phyloP scores from a whole-genome alignment of 2,329 filamentous ascomycete genomes.

The Colletotrichum cuscutae region DNA sequence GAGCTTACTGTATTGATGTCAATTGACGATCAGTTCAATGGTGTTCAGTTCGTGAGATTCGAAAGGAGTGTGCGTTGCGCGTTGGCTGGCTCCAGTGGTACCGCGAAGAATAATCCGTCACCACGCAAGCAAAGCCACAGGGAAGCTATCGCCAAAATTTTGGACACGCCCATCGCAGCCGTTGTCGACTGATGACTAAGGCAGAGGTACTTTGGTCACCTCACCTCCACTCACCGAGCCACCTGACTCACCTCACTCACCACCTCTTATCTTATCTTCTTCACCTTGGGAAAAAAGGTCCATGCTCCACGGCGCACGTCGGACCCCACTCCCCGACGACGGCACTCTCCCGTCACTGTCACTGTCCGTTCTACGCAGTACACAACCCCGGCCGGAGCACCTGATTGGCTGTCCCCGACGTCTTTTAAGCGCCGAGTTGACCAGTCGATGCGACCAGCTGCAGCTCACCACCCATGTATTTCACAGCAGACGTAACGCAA shows the following conservation, averaged over 20 bases:
- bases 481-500: constrained; percentile 8
- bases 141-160: constrained; percentile 36
- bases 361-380: too few relatives aligned
- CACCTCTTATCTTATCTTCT: too few relatives aligned
- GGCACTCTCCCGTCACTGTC: background rate
- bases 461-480: constrained; percentile 32
- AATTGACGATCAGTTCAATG: background rate
- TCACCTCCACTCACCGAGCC: too few relatives aligned
- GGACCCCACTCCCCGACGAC: constrained; percentile 3
- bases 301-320: background rate
- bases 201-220: background rate
- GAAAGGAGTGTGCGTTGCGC: constrained; percentile 11
- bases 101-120: constrained; percentile 16
- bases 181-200: constrained; percentile 32
- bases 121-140: constrained; percentile 9
- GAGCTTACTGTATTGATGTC: background rate
- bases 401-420: constrained; percentile 30
- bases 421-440: constrained; percentile 36
- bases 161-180: constrained; percentile 19
- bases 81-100: background rate
- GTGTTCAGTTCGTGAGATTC: too few relatives aligned
- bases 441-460: constrained; percentile 35
- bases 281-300: background rate
- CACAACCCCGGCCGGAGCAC: background rate
- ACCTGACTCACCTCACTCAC: too few relatives aligned